Evolutionary conservation across 2,329 filamentous ascomycete genomes (phyloP).

Genomic region (Venturia oleaginea): DNA sequence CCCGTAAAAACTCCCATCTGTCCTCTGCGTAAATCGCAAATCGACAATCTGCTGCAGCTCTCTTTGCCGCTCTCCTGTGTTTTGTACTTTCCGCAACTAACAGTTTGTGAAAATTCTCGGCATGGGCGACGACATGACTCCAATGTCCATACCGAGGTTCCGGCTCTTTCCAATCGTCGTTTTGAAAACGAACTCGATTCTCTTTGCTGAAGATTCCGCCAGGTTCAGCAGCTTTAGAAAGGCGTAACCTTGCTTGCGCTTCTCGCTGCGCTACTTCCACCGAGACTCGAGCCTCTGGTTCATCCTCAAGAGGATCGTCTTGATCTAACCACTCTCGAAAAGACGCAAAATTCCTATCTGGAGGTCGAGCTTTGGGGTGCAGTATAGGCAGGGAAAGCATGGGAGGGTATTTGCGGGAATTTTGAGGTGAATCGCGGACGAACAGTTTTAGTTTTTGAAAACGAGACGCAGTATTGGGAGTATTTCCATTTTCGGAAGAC

Average conservation of each 20-base stretch:
- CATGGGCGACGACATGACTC: constrained; percentile 76
- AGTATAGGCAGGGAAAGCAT: constrained; percentile 27
- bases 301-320: constrained; percentile 39
- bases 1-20: constrained; percentile 57
- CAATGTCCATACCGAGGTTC: constrained; percentile 74
- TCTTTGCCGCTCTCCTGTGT: constrained; percentile 69
- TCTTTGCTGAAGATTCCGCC: constrained; percentile 67
- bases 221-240: constrained; percentile 63
- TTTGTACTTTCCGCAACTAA: constrained; percentile 69
- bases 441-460: constrained; percentile 36
- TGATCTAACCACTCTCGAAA: constrained; percentile 57
- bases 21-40: constrained; percentile 45
- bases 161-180: constrained; percentile 65
- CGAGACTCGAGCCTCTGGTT: constrained; percentile 28
- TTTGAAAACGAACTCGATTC: constrained; percentile 62
- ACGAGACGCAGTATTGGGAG: not conserved
- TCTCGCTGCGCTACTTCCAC: constrained; percentile 42
- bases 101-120: constrained; percentile 69
- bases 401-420: constrained; percentile 2
- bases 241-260: constrained; percentile 56
- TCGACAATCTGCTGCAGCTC: constrained; percentile 62
- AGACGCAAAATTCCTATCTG: constrained; percentile 38
- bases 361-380: constrained; percentile 42
- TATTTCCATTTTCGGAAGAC: not conserved
- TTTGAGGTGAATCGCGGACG: constrained; percentile 39